Evolutionary conservation across 768 basidiomycete species (phyloP), one percentile per base, ranked within the genome.

Genomic region (Termitomyces sp.): DNA sequence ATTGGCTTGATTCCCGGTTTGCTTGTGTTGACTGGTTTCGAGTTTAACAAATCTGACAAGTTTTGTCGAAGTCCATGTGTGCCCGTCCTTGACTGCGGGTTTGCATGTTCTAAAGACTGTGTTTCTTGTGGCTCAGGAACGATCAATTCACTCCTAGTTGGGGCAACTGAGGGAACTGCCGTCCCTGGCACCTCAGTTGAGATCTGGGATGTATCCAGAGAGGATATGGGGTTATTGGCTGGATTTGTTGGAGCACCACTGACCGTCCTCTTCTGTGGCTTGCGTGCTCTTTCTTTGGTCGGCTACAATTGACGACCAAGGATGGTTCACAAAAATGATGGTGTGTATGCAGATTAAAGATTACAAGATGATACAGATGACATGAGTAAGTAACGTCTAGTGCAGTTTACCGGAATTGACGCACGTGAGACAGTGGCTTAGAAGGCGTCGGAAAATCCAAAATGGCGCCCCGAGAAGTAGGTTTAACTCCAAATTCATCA

Each of bases 391-490:
- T 57, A 84, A 79, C 69, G 71, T 77, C 74, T 68, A 62, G 71
- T 70, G 62, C 67, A 66, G 67, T 76, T 82, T 76, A 83, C 84
- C 86, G 77, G 78, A 84, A 82, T 78, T 82, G 81, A 91, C 90
- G 88, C 84, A 92, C 90, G 85, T 92, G 90, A 73, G 82, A 85
- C 77, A 91, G 72, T 64, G 89, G 85, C 62, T 82, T 79, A 60
- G 81, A 71, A 54, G 82, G 75, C 43, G 74, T 66, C 59, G 79
- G 77, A 59, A 77, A 65, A 57, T 71, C 69, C 56, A 72, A 60
- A 59, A 69, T 59, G 51, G 59, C 60, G 16, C 57, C 54, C 30
- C 36, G 47, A 7, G 63, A 46, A 55, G 59, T 49, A 60, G 66
- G 72, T 66, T 75, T 76, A 44, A 77, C 71, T 52, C 77, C 82